A percentile compares a stretch with the other conserved stretches of the same genome.
Conservation (phyloP, 2,329 filamentous ascomycete species). For the Lojkania enalia region DNA sequence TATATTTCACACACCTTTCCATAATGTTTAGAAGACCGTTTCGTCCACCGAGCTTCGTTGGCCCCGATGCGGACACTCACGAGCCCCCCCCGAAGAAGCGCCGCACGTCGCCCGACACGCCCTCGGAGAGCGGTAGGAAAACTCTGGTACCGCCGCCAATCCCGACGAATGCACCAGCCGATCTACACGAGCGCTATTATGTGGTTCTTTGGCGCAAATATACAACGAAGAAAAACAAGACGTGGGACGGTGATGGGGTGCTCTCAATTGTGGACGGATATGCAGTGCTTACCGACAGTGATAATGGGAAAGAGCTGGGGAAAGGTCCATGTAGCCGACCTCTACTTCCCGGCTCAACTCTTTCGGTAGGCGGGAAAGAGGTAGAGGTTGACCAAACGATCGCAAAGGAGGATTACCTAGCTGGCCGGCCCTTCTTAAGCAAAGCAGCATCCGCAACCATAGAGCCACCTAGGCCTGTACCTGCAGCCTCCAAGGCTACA, state of each 20-base stretch:
- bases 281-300: constrained; percentile 63
- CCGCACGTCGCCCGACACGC: constrained; percentile 40
- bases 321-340: constrained; percentile 58
- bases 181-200: constrained; percentile 45
- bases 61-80: constrained; percentile 23
- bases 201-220: constrained; percentile 63
- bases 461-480: background rate
- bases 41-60: constrained; percentile 37
- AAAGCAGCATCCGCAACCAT: constrained; percentile 23
- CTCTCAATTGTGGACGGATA: constrained; percentile 61
- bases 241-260: constrained; percentile 74
- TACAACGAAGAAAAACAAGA: constrained; percentile 74
- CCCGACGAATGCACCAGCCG: constrained; percentile 22
- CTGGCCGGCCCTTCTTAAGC: constrained; percentile 51
- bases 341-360: constrained; percentile 61
- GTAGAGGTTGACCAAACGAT: constrained; percentile 68
- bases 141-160: constrained; percentile 34
- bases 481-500: background rate
- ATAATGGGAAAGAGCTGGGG: constrained; percentile 65
- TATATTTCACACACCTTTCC: background rate
- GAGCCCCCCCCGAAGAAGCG: constrained; percentile 49
- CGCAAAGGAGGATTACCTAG: constrained; percentile 61
- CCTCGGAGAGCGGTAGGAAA: constrained; percentile 29
- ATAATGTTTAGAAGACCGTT: constrained; percentile 39
- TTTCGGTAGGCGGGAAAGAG: constrained; percentile 69